These are phyloP conservation scores for Taxillus chinensis DNA, from an alignment of 164 flowering plant species.

Conservation along the genomic window DNA sequence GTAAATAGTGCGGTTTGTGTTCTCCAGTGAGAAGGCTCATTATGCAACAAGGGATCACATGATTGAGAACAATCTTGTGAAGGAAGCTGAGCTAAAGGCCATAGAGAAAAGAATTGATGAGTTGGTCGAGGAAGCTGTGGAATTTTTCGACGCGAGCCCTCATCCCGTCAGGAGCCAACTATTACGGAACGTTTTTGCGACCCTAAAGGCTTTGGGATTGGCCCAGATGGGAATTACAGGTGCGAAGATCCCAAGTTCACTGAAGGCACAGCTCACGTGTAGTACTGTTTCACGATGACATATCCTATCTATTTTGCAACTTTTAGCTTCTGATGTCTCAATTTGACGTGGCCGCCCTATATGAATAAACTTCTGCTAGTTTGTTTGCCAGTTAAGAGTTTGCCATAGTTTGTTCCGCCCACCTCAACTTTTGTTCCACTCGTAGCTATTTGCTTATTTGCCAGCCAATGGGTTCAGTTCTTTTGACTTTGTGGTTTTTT, in stretches of 20 bases:
- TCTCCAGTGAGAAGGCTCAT: slow-evolving; percentile 80
- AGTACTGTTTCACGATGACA: slow-evolving; percentile 1
- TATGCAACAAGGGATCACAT: slow-evolving; percentile 84
- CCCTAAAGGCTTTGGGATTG: slow-evolving; percentile 93
- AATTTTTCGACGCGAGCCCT: slow-evolving; percentile 86
- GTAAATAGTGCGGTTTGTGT: neutral
- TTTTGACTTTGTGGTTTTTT: too few relatives aligned
- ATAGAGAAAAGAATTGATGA: slow-evolving; percentile 85
- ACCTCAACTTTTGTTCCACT: too few relatives aligned
- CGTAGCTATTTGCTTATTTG: too few relatives aligned
- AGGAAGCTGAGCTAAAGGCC: slow-evolving; percentile 68
- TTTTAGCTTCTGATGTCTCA: too few relatives aligned
- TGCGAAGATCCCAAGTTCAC: slow-evolving; percentile 95
- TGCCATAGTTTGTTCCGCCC: too few relatives aligned
- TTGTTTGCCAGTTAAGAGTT: too few relatives aligned
- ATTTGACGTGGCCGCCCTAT: too few relatives aligned
- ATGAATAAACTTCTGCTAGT: too few relatives aligned
- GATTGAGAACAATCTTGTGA: slow-evolving; percentile 56
- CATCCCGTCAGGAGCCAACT: slow-evolving; percentile 69
- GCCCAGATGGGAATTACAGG: slow-evolving; percentile 83
- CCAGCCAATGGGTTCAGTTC: too few relatives aligned
- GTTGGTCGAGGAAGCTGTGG: slow-evolving; percentile 79
- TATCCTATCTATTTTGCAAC: too few relatives aligned
- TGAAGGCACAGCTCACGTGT: slow-evolving; percentile 89
- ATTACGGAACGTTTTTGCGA: slow-evolving; percentile 91